Base-by-base conservation (phyloP, 805 yeast species). In the Hermanozyma aechmeae region DNA sequence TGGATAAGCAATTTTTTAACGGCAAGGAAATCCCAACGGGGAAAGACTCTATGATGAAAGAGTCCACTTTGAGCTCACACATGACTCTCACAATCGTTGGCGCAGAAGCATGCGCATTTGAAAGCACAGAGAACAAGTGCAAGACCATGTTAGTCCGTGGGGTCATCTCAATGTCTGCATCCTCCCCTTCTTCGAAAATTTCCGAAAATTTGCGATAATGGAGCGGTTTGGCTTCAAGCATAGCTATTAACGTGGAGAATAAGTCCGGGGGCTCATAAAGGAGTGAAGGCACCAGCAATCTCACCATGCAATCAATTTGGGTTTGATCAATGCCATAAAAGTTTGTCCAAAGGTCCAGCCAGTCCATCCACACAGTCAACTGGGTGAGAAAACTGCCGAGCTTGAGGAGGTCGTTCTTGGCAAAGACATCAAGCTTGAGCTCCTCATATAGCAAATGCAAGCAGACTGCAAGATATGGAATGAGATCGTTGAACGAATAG, bases 371-470 rank as follows among this genome's bases (percentile, higher is more conserved):
- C 9, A 60, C 40, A 0, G 79, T 66, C 10, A 82, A 46, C 39
- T 78, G 79, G 0, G 76, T 58, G n/a, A 86, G 50, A 14, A 86
- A 49, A 1, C 55, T 15, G 0, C 79, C 74, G 16, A 87, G 42
- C 18, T 53, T 52, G 3, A 56, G 40, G 9, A 65, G 53, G 6
- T 56, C 48, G 0, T 42, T 31, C 3, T 45, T 31, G 4, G 65
- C 58, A 15, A 73, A 52, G 2, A 71, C 53, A 41, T 80, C 75
- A 17, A 89, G 56, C 29, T 68, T 65, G 26, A 68, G 50, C 35
- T 89, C 96, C 49, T 89, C 96, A 30, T 86, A 58, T 2, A 84
- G 55, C 22, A 86, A 45, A 54, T 87, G 96, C 26, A 89, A 53
- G 0, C 86, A 72, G 15, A 81, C 52, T 0, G 76, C 65, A 8